Base-by-base conservation (phyloP, 371 early-diverging fungal genomes). In the Mortierella sp. region DNA sequence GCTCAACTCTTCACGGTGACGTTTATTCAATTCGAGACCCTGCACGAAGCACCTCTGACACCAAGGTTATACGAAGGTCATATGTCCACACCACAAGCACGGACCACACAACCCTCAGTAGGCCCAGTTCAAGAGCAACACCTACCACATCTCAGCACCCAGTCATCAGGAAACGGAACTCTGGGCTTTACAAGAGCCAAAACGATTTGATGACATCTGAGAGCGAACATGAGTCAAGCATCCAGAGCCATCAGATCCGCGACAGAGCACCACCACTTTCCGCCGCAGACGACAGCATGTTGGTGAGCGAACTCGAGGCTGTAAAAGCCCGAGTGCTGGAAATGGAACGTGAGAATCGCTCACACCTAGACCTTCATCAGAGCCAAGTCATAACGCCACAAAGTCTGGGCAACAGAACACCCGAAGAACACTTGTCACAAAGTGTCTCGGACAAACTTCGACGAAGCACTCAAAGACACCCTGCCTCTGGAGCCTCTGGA, bases 271-370 rank as follows among this genome's bases (percentile, higher is more conserved):
- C 60, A 12, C 62, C 60, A 37, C 40, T 54, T 29, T 55, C 62
- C 13, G 27, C 57, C 1, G 67, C 60, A 22, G 56, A 46, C 19
- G 56, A 67, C 10, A 51, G 53, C 6, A 29, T 63, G 24, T 24
- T 74, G 17, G 56, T 56, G 60, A 65, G 67, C 45, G 76, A 76
- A 43, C 57, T 76, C 56, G 64, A 68, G 41, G 63, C 76, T 7
- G 43, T 76, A 13, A 76, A 76, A 31, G 69, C 76, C 0, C 68
- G 76, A 0, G 69, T 76, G 0, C 62, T 76, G 16, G 76, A 76
- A 31, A 57, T 65, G 76, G 76, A 76, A 37, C 64, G 69, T 19
- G 57, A 64, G 58, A 64, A 63, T 41, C 60, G 76, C 3, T 76
- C 76, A 16, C 57, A 68, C 24, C 61, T 64, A 2, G 29, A 34